Base-by-base conservation (phyloP, 2,329 filamentous ascomycete species). In the Alternaria burnsii region DNA sequence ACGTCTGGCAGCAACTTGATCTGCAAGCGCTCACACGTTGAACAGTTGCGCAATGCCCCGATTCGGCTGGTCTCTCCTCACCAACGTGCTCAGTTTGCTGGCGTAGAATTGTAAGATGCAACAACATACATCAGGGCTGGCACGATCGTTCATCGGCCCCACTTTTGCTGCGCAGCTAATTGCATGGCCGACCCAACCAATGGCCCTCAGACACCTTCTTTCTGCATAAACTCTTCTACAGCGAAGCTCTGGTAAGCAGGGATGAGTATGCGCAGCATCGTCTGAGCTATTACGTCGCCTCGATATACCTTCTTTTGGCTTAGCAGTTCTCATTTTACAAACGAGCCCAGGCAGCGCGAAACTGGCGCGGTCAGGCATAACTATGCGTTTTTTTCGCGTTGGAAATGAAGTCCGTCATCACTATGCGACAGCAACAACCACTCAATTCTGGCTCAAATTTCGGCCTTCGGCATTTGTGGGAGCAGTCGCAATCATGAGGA, bases 251-350 rank as follows among this genome's bases (percentile, higher is more conserved):
- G 11, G 12, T 46, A 26, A 28, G 24, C n/a, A 5, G 7, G 28
- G 16, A 26, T 14, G 10, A 32, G 43, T 16, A 8, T 32, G 43
- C 42, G 36, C 11, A 51, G 36, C 24, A 26, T 4, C 14, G 32
- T 42, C 56, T 60, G 38, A 54, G 61, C 57, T 57, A 53, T 52
- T 11, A 42, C 40, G 7, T 34, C 22, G 22, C 40, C 16, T 38
- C 24, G 18, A 43, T 16, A 12, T 8, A 8, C 10, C 47, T 9
- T 20, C 10, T 4, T 26, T 18, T 41, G 60, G 42, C 56, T 50
- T 47, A 52, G 26, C 26, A 22, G 52, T 52, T 59, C 46, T 52
- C 42, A 59, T 40, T 5, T 30, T 18, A n/a, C 28, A 32, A 47
- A 22, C 44, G 11, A 14, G 14, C 18, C 11, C 20, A 22, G 11